Evolutionary conservation across 306 rosid species (phyloP), one percentile per base, ranked within the genome.

Genomic region (Vigna nakashimae): DNA sequence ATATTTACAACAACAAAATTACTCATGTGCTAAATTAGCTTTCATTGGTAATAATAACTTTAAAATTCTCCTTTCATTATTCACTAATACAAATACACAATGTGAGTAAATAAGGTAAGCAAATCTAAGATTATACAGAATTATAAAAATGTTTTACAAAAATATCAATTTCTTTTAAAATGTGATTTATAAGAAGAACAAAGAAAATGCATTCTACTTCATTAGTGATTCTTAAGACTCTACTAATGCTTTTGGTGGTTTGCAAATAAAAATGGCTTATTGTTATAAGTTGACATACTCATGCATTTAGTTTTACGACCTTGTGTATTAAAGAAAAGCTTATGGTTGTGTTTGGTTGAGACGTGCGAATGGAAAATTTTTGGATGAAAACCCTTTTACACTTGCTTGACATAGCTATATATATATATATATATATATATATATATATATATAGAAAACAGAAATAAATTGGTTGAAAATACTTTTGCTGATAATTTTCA

Each of bases 251-350:
- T 62, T 74, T 67, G 3, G 8, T 53, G 71, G 65, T 63, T 42
- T 42, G 8, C 26, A 34, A 63, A 9, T 36, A 34, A 62, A 26
- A 70, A 16, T 13, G 36, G 17, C 13, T 66, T 34, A 36, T 43
- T 64, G 46, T 79, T 43, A 30, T 38, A 60, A 65, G 48, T 76
- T 53, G 15, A 56, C 75, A 20, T 12, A 28, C 49, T 74, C 56
- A 53, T 59, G 65, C 52, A 69, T 40, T 42, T 62, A 69, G 22
- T 24, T 55, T 75, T 28, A 42, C 18, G 68, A 53, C 45, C 55
- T 52, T 17, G 56, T 9, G 45, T 2, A 69, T 34, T 38, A 49
- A 32, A 58, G 34, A n/a, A 56, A 58, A 57, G 34, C 55, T 71
- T 24, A 63, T 28, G 38, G 45, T 4, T 72, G 51, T 73, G 16